Evolutionary conservation across 805 yeast genomes (phyloP).

Genomic region (Lipomyces starkeyi): DNA sequence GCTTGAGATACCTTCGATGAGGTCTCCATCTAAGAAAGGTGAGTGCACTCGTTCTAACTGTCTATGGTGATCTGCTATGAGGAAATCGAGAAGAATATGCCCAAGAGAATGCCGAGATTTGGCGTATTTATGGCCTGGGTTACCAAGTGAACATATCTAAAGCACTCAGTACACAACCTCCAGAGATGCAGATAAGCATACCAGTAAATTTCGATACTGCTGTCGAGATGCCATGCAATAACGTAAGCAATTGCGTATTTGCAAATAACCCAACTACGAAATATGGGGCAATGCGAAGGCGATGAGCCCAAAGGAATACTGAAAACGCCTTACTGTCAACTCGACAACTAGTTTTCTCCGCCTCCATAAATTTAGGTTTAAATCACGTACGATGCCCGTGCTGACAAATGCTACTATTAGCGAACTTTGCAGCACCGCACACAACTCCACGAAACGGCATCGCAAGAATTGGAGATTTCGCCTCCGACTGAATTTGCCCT

Average conservation of each 20-base stretch:
- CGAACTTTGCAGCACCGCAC: neutral
- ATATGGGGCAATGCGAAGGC: no score
- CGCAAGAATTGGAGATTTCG: neutral
- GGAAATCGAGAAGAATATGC: conserved; percentile 56
- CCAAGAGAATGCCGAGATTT: conserved; percentile 83
- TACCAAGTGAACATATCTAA: conserved; percentile 66
- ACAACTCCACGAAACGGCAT: neutral
- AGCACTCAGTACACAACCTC: neutral
- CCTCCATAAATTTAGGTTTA: neutral
- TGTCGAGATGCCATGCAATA: neutral
- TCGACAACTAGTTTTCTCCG: neutral
- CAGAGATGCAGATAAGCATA: neutral
- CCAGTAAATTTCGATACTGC: conserved; percentile 7
- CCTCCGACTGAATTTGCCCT: neutral
- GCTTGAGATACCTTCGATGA: conserved; percentile 40
- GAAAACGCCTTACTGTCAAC: neutral
- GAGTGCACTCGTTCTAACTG: conserved; percentile 18
- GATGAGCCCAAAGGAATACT: neutral
- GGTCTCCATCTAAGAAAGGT: conserved; percentile 25
- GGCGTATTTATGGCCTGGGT: conserved; percentile 68
- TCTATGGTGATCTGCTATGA: conserved; percentile 32
- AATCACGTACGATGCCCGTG: neutral
- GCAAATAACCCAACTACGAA: neutral
- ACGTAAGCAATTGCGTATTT: neutral
- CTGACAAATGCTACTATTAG: neutral